Evolutionary conservation across 2,329 filamentous ascomycete species (phyloP).

Genomic region (Neoascochyta sp.): DNA sequence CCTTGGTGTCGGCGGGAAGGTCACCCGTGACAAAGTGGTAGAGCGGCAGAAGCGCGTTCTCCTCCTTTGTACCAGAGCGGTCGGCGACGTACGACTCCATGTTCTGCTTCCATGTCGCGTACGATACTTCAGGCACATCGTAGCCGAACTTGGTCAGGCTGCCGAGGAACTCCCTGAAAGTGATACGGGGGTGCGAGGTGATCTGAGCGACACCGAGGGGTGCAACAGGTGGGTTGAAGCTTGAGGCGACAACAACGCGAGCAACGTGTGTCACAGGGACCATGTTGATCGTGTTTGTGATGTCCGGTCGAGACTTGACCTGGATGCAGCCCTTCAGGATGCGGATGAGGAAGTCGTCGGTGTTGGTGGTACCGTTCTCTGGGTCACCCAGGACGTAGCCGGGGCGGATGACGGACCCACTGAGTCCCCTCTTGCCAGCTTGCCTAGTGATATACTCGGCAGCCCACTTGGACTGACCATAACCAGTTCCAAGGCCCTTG

Average conservation of each 20-base stretch:
- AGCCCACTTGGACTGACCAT: conserved; percentile 89
- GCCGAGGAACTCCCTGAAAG: conserved; percentile 73
- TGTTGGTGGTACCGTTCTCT: conserved; percentile 65
- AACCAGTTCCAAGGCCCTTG: conserved; percentile 76
- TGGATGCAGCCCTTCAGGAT: conserved; percentile 87
- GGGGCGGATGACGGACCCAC: conserved; percentile 72
- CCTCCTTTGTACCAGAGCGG: conserved; percentile 55
- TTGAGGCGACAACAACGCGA: conserved; percentile 71
- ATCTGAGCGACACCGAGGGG: conserved; percentile 67
- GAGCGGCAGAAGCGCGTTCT: conserved; percentile 66
- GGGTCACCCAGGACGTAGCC: conserved; percentile 81
- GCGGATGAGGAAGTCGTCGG: conserved; percentile 86
- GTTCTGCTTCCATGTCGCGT: conserved; percentile 64
- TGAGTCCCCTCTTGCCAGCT: conserved; percentile 72
- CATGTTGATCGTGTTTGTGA: conserved; percentile 83
- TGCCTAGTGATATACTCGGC: conserved; percentile 69
- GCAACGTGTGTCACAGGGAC: conserved; percentile 84
- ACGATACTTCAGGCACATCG: conserved; percentile 61
- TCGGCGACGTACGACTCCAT: conserved; percentile 65
- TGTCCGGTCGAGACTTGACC: conserved; percentile 66
- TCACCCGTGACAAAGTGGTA: conserved; percentile 70
- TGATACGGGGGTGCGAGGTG: conserved; percentile 73
- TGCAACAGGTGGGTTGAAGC: conserved; percentile 59
- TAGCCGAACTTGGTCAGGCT: conserved; percentile 71
- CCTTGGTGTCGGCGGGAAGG: conserved; percentile 65